phyloP scores from a whole-genome alignment of 495 filamentous ascomycete genomes.

The Penicillium riverlandense region DNA sequence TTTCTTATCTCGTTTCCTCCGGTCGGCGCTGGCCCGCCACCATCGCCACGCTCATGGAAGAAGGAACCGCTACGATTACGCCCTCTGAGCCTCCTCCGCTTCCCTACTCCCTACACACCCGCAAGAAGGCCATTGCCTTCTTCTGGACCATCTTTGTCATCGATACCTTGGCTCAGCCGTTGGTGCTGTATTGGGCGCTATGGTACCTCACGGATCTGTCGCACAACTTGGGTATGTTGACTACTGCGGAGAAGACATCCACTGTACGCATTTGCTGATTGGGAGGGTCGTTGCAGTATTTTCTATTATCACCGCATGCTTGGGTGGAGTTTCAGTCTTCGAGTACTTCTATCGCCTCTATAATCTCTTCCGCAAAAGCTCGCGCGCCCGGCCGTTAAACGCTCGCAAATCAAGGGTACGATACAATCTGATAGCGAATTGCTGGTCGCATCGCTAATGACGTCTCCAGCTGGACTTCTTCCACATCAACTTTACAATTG shows the following conservation, averaged over 20 bases:
- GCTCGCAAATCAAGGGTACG: conserved; percentile 42
- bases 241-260: conserved; percentile 2
- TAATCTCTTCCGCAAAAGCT: conserved; percentile 38
- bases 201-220: conserved; percentile 49
- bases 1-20: background rate
- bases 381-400: conserved; percentile 46
- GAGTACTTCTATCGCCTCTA: conserved; percentile 47
- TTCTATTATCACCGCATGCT: conserved; percentile 47
- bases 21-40: conserved; percentile 4
- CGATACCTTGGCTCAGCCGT: conserved; percentile 47
- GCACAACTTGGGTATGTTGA: conserved; percentile 43
- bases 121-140: conserved; percentile 46
- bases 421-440: background rate
- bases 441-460: conserved; percentile 1
- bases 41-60: conserved; percentile 29
- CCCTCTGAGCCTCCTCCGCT: conserved; percentile 43
- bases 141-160: conserved; percentile 54
- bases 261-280: too few species aligned
- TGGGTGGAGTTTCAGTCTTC: conserved; percentile 54
- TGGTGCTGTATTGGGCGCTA: conserved; percentile 50
- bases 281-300: conserved; percentile 32
- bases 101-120: conserved; percentile 47
- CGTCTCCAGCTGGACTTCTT: conserved; percentile 49
- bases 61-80: conserved; percentile 13
- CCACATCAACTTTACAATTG: conserved; percentile 54